These are phyloP conservation scores for Elongisporangium anandrum DNA, from an alignment of 352 stramenopile genomes.

Conservation along the genomic window DNA sequence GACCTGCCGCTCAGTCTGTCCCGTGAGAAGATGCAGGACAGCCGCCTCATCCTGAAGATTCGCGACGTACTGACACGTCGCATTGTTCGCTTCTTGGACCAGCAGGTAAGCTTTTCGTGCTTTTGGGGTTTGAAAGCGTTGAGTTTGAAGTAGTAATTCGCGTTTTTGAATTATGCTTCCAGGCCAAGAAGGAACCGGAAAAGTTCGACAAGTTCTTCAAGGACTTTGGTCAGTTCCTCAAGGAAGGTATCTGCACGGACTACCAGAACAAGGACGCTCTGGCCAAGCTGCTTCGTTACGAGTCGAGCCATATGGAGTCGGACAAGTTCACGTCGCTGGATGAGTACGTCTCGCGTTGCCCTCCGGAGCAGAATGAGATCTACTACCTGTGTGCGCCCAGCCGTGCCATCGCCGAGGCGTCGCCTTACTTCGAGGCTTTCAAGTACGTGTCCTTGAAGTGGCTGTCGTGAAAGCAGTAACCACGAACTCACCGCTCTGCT, in stretches of 20 bases:
- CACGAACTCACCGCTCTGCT: slow-evolving; percentile 3
- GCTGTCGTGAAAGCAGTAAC: neutral
- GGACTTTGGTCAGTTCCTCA: slow-evolving; percentile 98
- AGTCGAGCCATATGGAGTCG: slow-evolving; percentile 92
- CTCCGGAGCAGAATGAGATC: slow-evolving; percentile 97
- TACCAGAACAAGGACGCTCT: slow-evolving; percentile 89
- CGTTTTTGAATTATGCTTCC: neutral
- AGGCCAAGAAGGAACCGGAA: slow-evolving; percentile 92
- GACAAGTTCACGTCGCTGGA: slow-evolving; percentile 95
- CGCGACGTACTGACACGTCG: slow-evolving; percentile 93
- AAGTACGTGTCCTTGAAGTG: slow-evolving; percentile 67
- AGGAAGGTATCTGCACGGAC: slow-evolving; percentile 97
- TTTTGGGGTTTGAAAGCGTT: neutral
- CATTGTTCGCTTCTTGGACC: slow-evolving; percentile 88
- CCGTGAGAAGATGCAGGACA: slow-evolving; percentile 99
- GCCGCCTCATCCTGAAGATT: slow-evolving; percentile 94
- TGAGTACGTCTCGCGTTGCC: slow-evolving; percentile 97
- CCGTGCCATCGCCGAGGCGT: slow-evolving; percentile 93
- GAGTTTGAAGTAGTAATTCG: neutral
- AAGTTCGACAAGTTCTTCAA: slow-evolving; percentile 98
- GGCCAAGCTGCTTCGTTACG: slow-evolving; percentile 98
- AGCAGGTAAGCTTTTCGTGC: slow-evolving; percentile 30
- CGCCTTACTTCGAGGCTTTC: slow-evolving; percentile 99
- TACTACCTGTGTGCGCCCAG: slow-evolving; percentile 98
- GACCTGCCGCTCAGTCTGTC: slow-evolving; percentile 99